Evolutionary conservation across 768 basidiomycete genomes (phyloP).

Genomic region (Glaciozyma martinii): DNA sequence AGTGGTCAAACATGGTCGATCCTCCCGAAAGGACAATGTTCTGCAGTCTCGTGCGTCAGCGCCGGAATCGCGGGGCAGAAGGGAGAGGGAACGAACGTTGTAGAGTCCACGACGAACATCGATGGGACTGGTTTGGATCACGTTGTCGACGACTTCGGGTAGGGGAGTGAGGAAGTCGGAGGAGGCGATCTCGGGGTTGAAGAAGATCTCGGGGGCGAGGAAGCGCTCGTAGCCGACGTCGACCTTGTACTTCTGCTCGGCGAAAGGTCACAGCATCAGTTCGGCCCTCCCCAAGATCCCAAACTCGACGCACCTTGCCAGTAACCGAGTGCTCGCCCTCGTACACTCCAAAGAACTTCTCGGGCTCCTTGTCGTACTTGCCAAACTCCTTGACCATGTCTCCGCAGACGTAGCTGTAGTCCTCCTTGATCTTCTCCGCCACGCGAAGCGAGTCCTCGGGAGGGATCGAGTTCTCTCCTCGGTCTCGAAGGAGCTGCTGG

Average conservation of each 20-base stretch:
- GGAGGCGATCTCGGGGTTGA: slow-evolving; percentile 97
- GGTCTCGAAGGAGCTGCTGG: slow-evolving; percentile 86
- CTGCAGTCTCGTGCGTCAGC: slow-evolving; percentile 42
- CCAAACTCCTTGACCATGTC: slow-evolving; percentile 98
- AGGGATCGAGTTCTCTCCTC: slow-evolving; percentile 79
- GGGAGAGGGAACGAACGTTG: slow-evolving; percentile 50
- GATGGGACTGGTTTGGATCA: slow-evolving; percentile 91
- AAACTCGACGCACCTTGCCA: slow-evolving; percentile 55
- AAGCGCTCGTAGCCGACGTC: slow-evolving; percentile 98
- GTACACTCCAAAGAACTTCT: slow-evolving; percentile 86
- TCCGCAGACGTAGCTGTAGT: slow-evolving; percentile 95
- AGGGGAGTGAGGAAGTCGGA: slow-evolving; percentile 95
- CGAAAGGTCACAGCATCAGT: slow-evolving; percentile 10
- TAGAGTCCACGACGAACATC: slow-evolving; percentile 94
- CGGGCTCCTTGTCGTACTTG: slow-evolving; percentile 93
- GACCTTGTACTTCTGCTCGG: slow-evolving; percentile 73
- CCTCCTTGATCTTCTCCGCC: slow-evolving; percentile 92
- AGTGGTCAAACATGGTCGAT: slow-evolving; percentile 98
- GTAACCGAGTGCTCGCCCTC: slow-evolving; percentile 91
- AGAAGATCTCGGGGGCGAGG: slow-evolving; percentile 97
- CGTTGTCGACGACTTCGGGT: slow-evolving; percentile 88
- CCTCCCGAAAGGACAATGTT: slow-evolving; percentile 97
- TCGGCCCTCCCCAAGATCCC: neutral
- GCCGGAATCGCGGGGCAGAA: no score
- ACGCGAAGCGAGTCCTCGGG: slow-evolving; percentile 89